phyloP scores from a whole-genome alignment of 345 rosid species.

The Hibiscus mutabilis region DNA sequence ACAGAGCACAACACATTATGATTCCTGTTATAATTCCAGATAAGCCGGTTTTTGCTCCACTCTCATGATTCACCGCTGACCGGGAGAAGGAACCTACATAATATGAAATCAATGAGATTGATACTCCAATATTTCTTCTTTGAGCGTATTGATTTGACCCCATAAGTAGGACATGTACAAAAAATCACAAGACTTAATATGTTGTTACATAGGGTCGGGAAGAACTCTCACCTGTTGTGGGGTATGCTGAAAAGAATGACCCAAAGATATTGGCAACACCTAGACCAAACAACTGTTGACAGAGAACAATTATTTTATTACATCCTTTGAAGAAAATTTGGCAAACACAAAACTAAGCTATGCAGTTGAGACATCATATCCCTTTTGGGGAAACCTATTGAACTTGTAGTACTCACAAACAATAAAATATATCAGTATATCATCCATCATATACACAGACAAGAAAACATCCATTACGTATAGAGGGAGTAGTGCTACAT shows the following conservation, averaged over 20 bases:
- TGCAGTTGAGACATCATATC: not conserved
- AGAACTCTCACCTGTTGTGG: slow-evolving; percentile 71
- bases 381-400: not conserved
- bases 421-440: too few relatives aligned
- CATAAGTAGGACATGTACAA: not conserved
- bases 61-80: slow-evolving; percentile 96
- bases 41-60: slow-evolving; percentile 90
- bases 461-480: not conserved
- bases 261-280: slow-evolving; percentile 90
- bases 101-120: not conserved
- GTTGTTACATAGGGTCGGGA: slow-evolving; percentile 13
- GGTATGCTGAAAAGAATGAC: slow-evolving; percentile 83
- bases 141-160: too few relatives aligned
- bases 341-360: not conserved
- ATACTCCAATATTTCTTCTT: too few relatives aligned
- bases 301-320: slow-evolving; percentile 7
- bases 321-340: slow-evolving; percentile 4
- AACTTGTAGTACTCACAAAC: too few relatives aligned
- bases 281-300: slow-evolving; percentile 84
- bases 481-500: not conserved
- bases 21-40: slow-evolving; percentile 78
- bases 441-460: too few relatives aligned
- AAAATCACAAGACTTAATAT: not conserved
- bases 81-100: slow-evolving; percentile 90
- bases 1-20: slow-evolving; percentile 76